Evolutionary conservation across 176 grass and related monocot species (phyloP).

Genomic region (Oropetium thomaeum): DNA sequence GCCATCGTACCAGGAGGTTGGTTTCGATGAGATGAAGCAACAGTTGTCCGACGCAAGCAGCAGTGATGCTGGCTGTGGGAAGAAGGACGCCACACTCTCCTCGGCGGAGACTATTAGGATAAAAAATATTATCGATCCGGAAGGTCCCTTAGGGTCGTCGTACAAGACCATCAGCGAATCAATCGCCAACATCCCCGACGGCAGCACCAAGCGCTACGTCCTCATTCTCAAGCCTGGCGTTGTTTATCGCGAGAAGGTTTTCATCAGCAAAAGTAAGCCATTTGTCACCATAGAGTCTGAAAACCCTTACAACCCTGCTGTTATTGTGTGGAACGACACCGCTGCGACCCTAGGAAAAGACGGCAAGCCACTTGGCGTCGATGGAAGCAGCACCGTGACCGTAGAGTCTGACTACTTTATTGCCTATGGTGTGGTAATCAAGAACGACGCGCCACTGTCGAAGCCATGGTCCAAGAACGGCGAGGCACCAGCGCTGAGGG

Average conservation of each 20-base stretch:
- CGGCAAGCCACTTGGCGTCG: conserved; percentile 36
- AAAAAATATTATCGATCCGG: no score
- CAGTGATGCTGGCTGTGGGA: no score
- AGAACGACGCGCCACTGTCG: conserved; percentile 48
- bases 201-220: conserved; percentile 31
- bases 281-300: conserved; percentile 26
- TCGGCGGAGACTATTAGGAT: no score
- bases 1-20: no score
- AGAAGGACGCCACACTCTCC: no score
- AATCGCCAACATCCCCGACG: conserved; percentile 4
- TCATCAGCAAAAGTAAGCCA: conserved; percentile 29
- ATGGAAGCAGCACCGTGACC: conserved; percentile 32
- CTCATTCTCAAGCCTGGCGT: conserved; percentile 34
- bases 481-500: conserved; percentile 51
- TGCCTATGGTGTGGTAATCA: conserved; percentile 28
- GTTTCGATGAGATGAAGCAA: no score
- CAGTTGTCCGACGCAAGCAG: no score
- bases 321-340: conserved; percentile 36
- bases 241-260: conserved; percentile 49
- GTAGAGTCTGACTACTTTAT: conserved; percentile 46
- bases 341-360: conserved; percentile 29
- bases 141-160: no score
- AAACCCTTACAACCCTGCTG: not conserved
- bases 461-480: conserved; percentile 23
- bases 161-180: no score